Evolutionary conservation across 192 early-diverging fungal genomes (phyloP).

Genomic region (Rhizophagus sp.): DNA sequence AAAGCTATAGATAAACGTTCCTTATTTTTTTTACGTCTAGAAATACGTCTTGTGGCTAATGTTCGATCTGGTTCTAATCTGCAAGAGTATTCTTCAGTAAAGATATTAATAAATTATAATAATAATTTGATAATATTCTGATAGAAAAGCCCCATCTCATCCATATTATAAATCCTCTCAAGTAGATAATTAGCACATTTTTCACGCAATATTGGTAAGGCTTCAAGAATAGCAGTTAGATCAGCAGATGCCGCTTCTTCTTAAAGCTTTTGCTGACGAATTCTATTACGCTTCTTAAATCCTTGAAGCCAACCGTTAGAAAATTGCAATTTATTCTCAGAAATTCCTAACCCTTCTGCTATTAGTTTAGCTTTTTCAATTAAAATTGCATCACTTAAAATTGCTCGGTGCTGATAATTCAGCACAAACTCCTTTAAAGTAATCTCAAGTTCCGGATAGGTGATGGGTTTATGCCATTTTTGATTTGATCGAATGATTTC

Average conservation of each 20-base stretch:
- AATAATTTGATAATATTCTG: too few species aligned
- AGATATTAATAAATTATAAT: too few species aligned
- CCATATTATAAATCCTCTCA: too few species aligned
- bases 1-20: too few species aligned
- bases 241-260: constrained; percentile 8
- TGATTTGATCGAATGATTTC: not conserved
- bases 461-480: constrained; percentile 6
- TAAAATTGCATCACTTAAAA: constrained; percentile 12
- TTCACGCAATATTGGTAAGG: not conserved
- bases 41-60: too few species aligned
- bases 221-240: constrained; percentile 6
- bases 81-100: too few species aligned
- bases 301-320: constrained; percentile 42
- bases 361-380: too few species aligned
- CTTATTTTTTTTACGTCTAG: too few species aligned
- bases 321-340: constrained; percentile 31
- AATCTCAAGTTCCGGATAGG: not conserved
- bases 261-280: constrained; percentile 26
- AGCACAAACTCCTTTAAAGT: constrained; percentile 9
- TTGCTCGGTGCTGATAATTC: not conserved
- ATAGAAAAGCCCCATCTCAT: too few species aligned
- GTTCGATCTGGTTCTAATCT: too few species aligned
- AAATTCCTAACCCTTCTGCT: not conserved
- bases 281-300: constrained; percentile 40
- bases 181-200: too few species aligned